Conservation (phyloP, 441 rosid species). For the Syzygium syzygioides region DNA sequence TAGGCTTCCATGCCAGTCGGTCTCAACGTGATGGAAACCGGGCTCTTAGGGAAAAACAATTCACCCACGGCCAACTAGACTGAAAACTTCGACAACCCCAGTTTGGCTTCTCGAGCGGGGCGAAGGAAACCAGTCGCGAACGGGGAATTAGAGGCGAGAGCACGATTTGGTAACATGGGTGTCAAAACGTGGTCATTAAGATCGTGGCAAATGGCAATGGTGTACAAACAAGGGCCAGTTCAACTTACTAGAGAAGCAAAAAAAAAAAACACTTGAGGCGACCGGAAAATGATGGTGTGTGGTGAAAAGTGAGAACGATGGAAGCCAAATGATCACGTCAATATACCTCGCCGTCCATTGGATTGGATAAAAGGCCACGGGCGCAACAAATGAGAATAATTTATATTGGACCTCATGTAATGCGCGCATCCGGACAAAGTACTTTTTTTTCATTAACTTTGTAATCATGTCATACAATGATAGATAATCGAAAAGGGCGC, state of each 20-base stretch:
- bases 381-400: not conserved
- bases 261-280: not conserved
- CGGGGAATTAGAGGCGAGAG: not conserved
- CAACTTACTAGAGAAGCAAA: not conserved
- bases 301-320: not conserved
- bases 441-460: not conserved
- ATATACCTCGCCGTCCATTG: not conserved
- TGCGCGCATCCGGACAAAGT: not conserved
- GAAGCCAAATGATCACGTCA: not conserved
- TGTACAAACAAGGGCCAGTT: not conserved
- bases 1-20: not conserved
- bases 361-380: not conserved
- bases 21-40: not conserved
- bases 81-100: not conserved
- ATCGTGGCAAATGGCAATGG: not conserved
- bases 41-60: not conserved
- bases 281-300: not conserved
- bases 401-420: not conserved
- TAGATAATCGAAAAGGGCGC: not conserved
- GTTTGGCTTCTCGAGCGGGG: not conserved
- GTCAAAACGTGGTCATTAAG: not conserved
- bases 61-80: not conserved
- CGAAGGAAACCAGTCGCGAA: not conserved
- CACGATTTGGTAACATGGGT: not conserved
- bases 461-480: not conserved